Percentiles rank a stretch among this genome's conserved stretches.
These are phyloP conservation scores for Blastobotrys serpentis DNA, from an alignment of 1,139 yeast genomes.

Conservation along the genomic window DNA sequence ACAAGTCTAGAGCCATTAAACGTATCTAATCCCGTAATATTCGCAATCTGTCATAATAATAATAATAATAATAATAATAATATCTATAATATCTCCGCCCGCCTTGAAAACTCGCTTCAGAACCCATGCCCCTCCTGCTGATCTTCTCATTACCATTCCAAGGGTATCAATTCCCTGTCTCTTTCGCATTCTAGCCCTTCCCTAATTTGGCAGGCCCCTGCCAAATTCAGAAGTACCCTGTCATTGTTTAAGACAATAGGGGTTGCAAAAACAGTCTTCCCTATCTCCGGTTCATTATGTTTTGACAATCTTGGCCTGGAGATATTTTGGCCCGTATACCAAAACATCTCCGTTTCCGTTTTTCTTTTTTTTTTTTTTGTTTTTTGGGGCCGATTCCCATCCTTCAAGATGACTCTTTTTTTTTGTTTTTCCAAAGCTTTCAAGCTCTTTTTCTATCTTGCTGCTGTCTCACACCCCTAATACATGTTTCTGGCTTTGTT, in stretches of 20 bases:
- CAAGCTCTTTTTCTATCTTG: too few species aligned
- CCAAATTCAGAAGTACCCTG: neutral
- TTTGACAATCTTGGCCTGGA: neutral
- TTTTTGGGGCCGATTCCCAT: too few species aligned
- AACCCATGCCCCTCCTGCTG: neutral
- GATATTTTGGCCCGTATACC: neutral
- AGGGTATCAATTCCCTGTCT: neutral
- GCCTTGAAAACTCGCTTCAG: too few species aligned
- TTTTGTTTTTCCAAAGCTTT: too few species aligned
- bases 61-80: too few species aligned
- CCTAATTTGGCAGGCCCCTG: neutral
- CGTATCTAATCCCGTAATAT: neutral
- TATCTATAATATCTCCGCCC: neutral
- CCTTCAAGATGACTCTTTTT: too few species aligned
- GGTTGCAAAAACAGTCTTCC: neutral
- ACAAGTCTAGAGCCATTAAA: slow-evolving; percentile 18
- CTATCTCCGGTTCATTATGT: neutral
- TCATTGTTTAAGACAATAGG: neutral
- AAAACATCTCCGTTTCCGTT: neutral
- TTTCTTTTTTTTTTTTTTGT: too few species aligned
- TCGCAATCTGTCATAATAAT: too few species aligned
- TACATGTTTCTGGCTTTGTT: neutral
- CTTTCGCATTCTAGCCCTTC: neutral
- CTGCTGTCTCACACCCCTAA: neutral
- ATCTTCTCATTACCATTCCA: neutral